phyloP scores from a whole-genome alignment of 2,329 filamentous ascomycete species.

The Trichoderma sp. region DNA sequence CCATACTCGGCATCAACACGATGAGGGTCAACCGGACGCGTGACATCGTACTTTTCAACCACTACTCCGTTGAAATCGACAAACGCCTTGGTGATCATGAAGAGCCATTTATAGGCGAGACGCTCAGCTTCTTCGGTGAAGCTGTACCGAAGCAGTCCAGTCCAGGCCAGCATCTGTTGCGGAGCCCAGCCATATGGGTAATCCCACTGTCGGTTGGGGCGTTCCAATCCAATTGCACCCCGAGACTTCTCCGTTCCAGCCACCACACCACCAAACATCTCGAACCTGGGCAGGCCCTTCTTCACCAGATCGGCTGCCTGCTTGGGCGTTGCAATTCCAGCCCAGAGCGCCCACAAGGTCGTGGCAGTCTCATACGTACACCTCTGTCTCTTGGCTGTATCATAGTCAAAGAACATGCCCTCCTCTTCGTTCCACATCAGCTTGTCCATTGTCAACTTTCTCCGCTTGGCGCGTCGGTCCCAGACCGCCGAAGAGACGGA shows the following conservation, averaged over 20 bases:
- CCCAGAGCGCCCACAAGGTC: conserved; percentile 97
- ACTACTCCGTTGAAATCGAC: conserved; percentile 98
- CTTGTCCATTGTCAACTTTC: conserved; percentile 84
- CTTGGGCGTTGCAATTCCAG: conserved; percentile 77
- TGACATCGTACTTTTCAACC: conserved; percentile 98
- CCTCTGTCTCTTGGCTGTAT: conserved; percentile 77
- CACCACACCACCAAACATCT: conserved; percentile 81
- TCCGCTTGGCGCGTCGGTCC: conserved; percentile 82
- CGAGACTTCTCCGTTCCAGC: conserved; percentile 89
- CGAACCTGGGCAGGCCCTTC: conserved; percentile 80
- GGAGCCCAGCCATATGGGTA: conserved; percentile 98
- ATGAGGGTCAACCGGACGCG: conserved; percentile 82
- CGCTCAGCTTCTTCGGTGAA: conserved; percentile 87
- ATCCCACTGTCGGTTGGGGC: conserved; percentile 97
- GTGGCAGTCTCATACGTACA: conserved; percentile 87
- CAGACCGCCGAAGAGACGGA: conserved; percentile 81
- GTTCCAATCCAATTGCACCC: conserved; percentile 71
- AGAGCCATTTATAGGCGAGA: conserved; percentile 92
- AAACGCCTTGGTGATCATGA: conserved; percentile 98
- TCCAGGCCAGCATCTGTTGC: conserved; percentile 98
- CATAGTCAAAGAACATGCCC: conserved; percentile 98
- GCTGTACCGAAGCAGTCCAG: conserved; percentile 84
- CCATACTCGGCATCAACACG: conserved; percentile 96
- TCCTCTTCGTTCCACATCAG: conserved; percentile 89
- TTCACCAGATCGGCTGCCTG: conserved; percentile 83